Evolutionary conservation across 345 rosid genomes (phyloP).

Genomic region (Euphorbia peplus): DNA sequence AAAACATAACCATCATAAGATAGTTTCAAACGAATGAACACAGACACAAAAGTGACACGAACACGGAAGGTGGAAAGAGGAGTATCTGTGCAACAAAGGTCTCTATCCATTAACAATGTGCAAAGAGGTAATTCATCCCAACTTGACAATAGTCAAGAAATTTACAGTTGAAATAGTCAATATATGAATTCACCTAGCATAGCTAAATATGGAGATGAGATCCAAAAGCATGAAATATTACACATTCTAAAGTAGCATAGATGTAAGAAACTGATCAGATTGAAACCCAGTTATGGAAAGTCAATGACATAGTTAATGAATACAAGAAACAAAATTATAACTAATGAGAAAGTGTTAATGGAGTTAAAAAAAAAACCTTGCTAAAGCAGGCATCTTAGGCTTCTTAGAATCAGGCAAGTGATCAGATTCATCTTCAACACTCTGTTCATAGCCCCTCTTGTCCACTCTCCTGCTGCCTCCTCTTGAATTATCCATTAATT

Average conservation of each 20-base stretch:
- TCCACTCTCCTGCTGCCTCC: slow-evolving; percentile 51
- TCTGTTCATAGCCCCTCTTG: slow-evolving; percentile 45
- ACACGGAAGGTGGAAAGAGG: no score
- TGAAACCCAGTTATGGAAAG: neutral
- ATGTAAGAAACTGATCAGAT: neutral
- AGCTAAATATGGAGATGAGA: neutral
- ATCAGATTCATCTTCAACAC: slow-evolving; percentile 45
- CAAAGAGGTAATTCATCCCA: neutral
- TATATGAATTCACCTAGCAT: neutral
- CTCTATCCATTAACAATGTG: neutral
- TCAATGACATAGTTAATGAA: neutral
- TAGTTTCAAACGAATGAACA: no score
- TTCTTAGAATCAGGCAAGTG: slow-evolving; percentile 57
- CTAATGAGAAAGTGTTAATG: no score
- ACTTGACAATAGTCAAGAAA: neutral
- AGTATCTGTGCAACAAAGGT: no score
- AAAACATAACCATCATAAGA: no score
- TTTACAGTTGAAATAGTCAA: neutral
- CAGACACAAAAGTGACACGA: no score
- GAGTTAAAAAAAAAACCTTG: slow-evolving; percentile 42
- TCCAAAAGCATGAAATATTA: neutral
- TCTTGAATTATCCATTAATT: slow-evolving; percentile 62
- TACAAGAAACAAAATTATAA: neutral
- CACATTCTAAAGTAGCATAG: neutral
- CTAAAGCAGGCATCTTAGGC: slow-evolving; percentile 76